Evolutionary conservation across 2,329 filamentous ascomycete genomes (phyloP).

Genomic region (Colletotrichum nymphaeae): DNA sequence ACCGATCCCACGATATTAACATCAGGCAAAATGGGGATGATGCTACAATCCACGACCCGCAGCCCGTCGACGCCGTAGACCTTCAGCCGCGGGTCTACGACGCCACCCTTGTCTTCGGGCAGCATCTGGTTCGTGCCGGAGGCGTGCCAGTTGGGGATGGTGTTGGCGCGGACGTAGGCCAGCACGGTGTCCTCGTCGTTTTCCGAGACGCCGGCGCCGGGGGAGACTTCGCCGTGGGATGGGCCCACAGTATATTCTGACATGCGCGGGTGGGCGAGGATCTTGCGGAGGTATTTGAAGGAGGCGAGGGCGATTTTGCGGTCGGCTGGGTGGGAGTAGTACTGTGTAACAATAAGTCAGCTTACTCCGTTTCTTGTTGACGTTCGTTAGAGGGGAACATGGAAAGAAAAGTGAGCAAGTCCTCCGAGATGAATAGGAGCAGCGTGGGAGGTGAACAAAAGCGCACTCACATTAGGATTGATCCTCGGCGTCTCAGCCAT

Average conservation of each 20-base stretch:
- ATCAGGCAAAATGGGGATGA: constrained; percentile 56
- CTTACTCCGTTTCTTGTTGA: constrained; percentile 31
- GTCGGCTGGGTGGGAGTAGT: constrained; percentile 42
- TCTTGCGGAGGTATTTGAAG: constrained; percentile 46
- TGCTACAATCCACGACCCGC: constrained; percentile 58
- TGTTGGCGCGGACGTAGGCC: constrained; percentile 43
- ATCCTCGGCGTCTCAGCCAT: constrained; percentile 39
- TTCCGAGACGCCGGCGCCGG: constrained; percentile 36
- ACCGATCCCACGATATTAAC: constrained; percentile 44
- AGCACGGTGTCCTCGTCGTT: constrained; percentile 42
- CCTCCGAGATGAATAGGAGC: no score
- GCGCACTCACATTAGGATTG: constrained; percentile 39
- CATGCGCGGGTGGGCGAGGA: constrained; percentile 41
- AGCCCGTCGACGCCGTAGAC: constrained; percentile 67
- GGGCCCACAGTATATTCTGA: constrained; percentile 40
- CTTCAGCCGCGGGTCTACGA: constrained; percentile 48
- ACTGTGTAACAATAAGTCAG: constrained; percentile 37
- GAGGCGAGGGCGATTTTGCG: constrained; percentile 45
- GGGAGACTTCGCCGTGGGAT: constrained; percentile 40
- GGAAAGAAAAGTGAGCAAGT: neutral
- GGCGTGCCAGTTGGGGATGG: constrained; percentile 52
- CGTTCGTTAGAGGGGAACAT: constrained; percentile 24
- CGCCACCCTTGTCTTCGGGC: constrained; percentile 43
- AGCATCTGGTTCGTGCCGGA: constrained; percentile 63
- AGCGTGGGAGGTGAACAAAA: neutral